These are phyloP conservation scores for Vickermania spadyakhi DNA, from an alignment of 208 protist species.

Conservation along the genomic window DNA sequence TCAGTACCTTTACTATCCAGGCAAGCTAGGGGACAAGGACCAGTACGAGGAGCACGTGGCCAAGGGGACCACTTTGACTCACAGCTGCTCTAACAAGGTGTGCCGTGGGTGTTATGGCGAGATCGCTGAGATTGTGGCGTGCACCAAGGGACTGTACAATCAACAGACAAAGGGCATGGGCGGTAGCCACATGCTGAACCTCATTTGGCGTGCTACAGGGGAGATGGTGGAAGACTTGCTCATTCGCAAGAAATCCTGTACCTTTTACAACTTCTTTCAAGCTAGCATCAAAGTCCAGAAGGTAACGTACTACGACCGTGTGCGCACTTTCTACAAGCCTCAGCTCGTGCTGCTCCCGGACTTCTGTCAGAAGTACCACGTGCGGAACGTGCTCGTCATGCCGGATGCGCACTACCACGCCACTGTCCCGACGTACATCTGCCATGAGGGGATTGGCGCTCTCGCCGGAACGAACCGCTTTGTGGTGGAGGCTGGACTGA, in stretches of 20 bases:
- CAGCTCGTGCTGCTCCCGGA: constrained; percentile 74
- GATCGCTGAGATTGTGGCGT: constrained; percentile 55
- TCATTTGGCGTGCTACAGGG: constrained; percentile 61
- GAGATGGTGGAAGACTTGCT: constrained; percentile 54
- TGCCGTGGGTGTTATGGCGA: constrained; percentile 73
- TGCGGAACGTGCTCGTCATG: constrained; percentile 71
- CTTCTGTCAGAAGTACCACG: constrained; percentile 74
- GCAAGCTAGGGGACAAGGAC: background rate
- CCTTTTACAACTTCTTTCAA: constrained; percentile 69
- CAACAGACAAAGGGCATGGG: constrained; percentile 49
- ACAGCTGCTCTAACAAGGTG: background rate
- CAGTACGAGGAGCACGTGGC: background rate
- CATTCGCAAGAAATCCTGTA: constrained; percentile 44
- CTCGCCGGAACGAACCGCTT: constrained; percentile 40
- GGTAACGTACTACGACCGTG: constrained; percentile 34
- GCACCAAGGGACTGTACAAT: constrained; percentile 38
- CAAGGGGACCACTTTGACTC: background rate
- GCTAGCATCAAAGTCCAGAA: constrained; percentile 73
- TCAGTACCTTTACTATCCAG: background rate
- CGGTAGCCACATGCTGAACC: constrained; percentile 38
- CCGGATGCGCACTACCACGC: constrained; percentile 73
- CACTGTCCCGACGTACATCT: constrained; percentile 37
- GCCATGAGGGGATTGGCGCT: constrained; percentile 29
- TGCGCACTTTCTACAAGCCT: constrained; percentile 56
- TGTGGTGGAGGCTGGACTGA: constrained; percentile 63